Conservation (phyloP, 768 basidiomycete species). For the Naganishia vishniacii region DNA sequence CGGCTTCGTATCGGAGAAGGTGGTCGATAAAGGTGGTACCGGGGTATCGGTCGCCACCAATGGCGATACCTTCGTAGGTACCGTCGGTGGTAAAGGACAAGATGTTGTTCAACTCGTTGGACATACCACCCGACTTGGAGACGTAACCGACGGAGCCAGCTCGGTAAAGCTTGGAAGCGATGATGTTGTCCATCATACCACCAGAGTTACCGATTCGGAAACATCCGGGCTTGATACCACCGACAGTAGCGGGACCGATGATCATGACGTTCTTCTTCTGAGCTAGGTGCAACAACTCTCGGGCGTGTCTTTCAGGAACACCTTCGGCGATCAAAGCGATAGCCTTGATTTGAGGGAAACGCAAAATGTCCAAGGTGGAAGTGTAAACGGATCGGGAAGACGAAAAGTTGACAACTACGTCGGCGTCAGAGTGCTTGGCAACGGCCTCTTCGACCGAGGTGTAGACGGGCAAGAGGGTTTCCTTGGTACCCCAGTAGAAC, state of each 20-base stretch:
- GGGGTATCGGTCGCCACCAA: constrained; percentile 98
- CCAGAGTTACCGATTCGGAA: constrained; percentile 99
- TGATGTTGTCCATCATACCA: constrained; percentile 99
- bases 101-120: constrained; percentile 99
- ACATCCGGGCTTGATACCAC: constrained; percentile 99
- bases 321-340: constrained; percentile 97
- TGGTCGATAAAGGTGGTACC: constrained; percentile 99
- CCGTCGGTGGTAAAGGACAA: constrained; percentile 92
- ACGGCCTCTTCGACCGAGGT: constrained; percentile 83
- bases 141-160: constrained; percentile 96
- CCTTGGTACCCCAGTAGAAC: constrained; percentile 99
- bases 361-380: constrained; percentile 85
- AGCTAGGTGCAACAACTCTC: constrained; percentile 88
- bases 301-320: constrained; percentile 94
- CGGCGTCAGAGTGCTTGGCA: constrained; percentile 90
- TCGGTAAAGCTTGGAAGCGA: constrained; percentile 96
- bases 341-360: constrained; percentile 61
- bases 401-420: constrained; percentile 98
- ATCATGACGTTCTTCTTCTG: constrained; percentile 80
- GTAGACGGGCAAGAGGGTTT: constrained; percentile 96
- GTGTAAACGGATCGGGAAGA: constrained; percentile 88
- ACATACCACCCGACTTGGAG: constrained; percentile 99
- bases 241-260: constrained; percentile 94
- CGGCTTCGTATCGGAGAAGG: constrained; percentile 90
- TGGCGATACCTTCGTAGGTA: constrained; percentile 99